These are phyloP conservation scores for Bombardia bombarda DNA, from an alignment of 495 filamentous ascomycete species.

Conservation along the genomic window DNA sequence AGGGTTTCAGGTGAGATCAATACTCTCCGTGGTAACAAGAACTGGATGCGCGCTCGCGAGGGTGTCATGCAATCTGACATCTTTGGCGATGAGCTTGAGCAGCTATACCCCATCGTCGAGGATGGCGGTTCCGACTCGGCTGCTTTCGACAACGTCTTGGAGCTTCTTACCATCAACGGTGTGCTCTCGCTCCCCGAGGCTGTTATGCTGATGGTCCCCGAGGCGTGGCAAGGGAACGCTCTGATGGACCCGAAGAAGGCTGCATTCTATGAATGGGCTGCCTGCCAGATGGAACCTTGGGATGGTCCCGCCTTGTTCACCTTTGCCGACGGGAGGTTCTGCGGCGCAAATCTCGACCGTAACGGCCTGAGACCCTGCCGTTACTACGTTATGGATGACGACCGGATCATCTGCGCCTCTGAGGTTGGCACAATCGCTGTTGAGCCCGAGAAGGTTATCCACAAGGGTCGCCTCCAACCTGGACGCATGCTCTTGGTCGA, in stretches of 20 bases:
- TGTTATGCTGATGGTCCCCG: conserved; percentile 98
- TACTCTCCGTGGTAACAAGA: conserved; percentile 97
- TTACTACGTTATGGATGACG: conserved; percentile 97
- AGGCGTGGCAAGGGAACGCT: conserved; percentile 95
- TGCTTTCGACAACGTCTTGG: conserved; percentile 96
- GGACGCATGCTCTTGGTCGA: conserved; percentile 98
- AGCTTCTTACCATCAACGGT: conserved; percentile 92
- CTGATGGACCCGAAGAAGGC: conserved; percentile 93
- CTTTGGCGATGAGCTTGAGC: conserved; percentile 89
- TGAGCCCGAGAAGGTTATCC: conserved; percentile 81
- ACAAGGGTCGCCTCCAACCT: conserved; percentile 92
- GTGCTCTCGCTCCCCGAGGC: conserved; percentile 95
- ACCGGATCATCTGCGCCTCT: conserved; percentile 96
- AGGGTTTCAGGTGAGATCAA: conserved; percentile 74
- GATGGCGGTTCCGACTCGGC: conserved; percentile 97
- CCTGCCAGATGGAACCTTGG: conserved; percentile 99
- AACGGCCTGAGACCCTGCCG: conserved; percentile 96
- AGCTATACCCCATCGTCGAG: conserved; percentile 91
- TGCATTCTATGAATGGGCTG: conserved; percentile 99
- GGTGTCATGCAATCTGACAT: conserved; percentile 90
- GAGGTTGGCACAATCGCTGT: conserved; percentile 94
- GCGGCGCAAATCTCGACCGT: conserved; percentile 96
- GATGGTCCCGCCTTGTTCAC: conserved; percentile 97
- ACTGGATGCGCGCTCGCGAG: conserved; percentile 99
- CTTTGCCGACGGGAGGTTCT: conserved; percentile 96